These are phyloP conservation scores for Sicyos baderoa DNA, from an alignment of 306 rosid genomes.

Conservation along the genomic window DNA sequence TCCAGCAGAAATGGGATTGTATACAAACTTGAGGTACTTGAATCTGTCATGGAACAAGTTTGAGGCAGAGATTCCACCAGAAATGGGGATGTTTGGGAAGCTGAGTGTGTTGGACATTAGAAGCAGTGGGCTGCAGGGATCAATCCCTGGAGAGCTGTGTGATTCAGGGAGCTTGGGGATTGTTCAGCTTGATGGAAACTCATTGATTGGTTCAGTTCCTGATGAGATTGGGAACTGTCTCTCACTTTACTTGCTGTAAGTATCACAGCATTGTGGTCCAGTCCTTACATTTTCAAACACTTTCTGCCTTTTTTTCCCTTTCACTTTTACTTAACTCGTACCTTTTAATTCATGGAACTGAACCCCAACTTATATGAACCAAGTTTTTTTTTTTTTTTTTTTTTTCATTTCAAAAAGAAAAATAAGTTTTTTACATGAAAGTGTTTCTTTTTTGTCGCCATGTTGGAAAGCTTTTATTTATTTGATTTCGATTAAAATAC, in stretches of 20 bases:
- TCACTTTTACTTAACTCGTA: background rate
- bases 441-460: background rate
- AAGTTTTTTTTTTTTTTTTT: background rate
- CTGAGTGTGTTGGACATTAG: slow-evolving; percentile 61
- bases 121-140: slow-evolving; percentile 44
- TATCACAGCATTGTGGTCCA: slow-evolving; percentile 4
- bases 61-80: slow-evolving; percentile 56
- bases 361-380: background rate
- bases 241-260: slow-evolving; percentile 75
- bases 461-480: background rate
- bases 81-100: slow-evolving; percentile 52
- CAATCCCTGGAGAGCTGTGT: slow-evolving; percentile 61
- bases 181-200: slow-evolving; percentile 81
- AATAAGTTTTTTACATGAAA: too few species aligned
- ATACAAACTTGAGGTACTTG: slow-evolving; percentile 49
- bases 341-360: background rate
- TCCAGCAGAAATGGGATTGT: slow-evolving; percentile 60
- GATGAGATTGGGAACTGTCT: slow-evolving; percentile 76
- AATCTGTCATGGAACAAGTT: slow-evolving; percentile 87
- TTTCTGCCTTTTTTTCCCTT: background rate
- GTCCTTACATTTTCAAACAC: background rate
- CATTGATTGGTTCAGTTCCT: slow-evolving; percentile 57
- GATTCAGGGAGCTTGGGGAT: slow-evolving; percentile 65
- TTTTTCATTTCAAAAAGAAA: too few species aligned
- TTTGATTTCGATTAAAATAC: too few species aligned